These are phyloP conservation scores for Tricholoma flavovirens DNA, from an alignment of 768 basidiomycete species.

Conservation along the genomic window DNA sequence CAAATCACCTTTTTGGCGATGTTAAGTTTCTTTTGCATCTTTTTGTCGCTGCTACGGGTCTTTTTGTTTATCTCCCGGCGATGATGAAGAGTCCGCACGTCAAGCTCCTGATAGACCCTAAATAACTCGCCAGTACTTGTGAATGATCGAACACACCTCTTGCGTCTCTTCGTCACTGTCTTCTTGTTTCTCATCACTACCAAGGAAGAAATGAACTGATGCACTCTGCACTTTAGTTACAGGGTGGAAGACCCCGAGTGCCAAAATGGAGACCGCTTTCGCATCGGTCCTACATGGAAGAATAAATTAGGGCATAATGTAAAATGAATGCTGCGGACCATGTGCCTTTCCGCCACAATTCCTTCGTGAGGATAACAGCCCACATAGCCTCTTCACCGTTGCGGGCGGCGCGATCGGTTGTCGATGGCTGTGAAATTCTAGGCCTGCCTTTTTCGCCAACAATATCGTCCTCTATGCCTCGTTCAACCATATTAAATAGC, in stretches of 20 bases:
- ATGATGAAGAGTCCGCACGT: conserved; percentile 75
- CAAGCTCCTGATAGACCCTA: conserved; percentile 40
- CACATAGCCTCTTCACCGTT: conserved; percentile 90
- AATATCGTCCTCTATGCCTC: conserved; percentile 80
- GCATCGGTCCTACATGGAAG: conserved; percentile 63
- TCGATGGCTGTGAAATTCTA: conserved; percentile 34
- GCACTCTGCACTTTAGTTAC: conserved; percentile 91
- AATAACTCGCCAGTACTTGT: not conserved
- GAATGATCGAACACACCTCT: conserved; percentile 28
- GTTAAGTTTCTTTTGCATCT: conserved; percentile 68
- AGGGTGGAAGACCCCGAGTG: conserved; percentile 91
- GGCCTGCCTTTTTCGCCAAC: conserved; percentile 79
- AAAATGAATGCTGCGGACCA: conserved; percentile 46
- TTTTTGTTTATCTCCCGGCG: conserved; percentile 93
- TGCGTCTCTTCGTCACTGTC: conserved; percentile 71
- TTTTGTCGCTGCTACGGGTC: conserved; percentile 76
- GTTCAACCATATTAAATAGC: conserved; percentile 93
- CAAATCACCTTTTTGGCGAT: conserved; percentile 61
- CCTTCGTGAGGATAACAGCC: conserved; percentile 91
- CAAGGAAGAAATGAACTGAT: conserved; percentile 95
- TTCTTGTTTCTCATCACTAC: conserved; percentile 69
- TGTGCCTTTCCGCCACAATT: conserved; percentile 89
- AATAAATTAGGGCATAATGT: conserved; percentile 3
- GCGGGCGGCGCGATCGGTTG: conserved; percentile 32
- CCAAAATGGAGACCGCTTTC: conserved; percentile 89